Evolutionary conservation across 495 filamentous ascomycete genomes (phyloP), one percentile per base, ranked within the genome.

Genomic region (Aspergillus indologenus): DNA sequence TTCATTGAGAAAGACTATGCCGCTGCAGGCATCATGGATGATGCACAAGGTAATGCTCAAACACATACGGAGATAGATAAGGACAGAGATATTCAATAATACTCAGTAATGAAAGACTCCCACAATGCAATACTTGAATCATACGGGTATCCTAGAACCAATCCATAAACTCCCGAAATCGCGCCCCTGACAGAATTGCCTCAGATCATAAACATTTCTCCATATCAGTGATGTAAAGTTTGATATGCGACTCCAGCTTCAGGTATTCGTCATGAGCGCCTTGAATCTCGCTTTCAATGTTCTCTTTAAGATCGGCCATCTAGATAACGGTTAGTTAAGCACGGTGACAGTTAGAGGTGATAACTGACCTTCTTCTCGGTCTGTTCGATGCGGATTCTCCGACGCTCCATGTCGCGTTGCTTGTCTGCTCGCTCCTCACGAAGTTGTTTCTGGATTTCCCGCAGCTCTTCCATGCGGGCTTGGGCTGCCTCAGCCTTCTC

Each of bases 211-310:
- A 82, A 59, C 85, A 86, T 75, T 97, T 92, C 71, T 98, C 95
- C 92, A 98, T 96, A 81, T 98, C 92, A 23, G 88, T 96, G 70
- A 98, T 94, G 78, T 98, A 98, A 58, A 96, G 80, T 72, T 90
- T 92, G 69, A 98, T 96, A 73, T 98, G 94, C 23, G 90, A 87
- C 74, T 97, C 93, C 82, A 98, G 85, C 82, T 96, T 96, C 65
- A 95, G 78, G 72, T 94, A 98, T 79, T 98, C 90, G 53, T 92
- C 91, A 57, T 95, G 86, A 1, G 94, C 90, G 18, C 79, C 80
- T 59, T 90, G 88, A 12, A 97, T 87, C 75, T 98, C 94, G 57
- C 85, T 90, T 68, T 98, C 95, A 57, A 98, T 94, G 61, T 93
- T 96, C 71, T 97, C 94, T 64, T 94, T 97, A 46, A 98, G 80